Conservation (phyloP, 2,329 filamentous ascomycete genomes). For the Colletotrichum sp. region DNA sequence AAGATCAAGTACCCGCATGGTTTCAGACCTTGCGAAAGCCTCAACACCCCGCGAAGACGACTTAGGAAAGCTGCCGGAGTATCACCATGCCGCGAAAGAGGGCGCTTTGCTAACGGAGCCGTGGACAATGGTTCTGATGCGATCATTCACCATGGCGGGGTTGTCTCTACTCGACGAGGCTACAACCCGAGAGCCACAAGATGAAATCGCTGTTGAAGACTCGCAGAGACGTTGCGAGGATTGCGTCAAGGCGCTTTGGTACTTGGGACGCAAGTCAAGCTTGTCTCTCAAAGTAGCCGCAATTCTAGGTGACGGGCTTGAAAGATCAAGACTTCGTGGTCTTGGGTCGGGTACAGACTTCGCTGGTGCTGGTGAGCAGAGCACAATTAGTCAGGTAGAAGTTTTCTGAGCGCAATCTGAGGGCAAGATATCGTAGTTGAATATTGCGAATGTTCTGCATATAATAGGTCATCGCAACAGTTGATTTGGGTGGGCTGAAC, state of each 20-base stretch:
- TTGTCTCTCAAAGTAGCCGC: neutral
- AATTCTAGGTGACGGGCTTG: slow-evolving; percentile 74
- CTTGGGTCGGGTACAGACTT: neutral
- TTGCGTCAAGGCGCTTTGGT: slow-evolving; percentile 59
- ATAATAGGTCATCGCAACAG: fast-evolving
- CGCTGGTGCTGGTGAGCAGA: neutral
- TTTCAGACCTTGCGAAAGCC: slow-evolving; percentile 54
- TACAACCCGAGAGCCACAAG: no score
- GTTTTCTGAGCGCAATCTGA: neutral
- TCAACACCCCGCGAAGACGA: slow-evolving; percentile 36
- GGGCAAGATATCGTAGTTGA: neutral
- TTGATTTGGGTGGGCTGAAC: neutral
- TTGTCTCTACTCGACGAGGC: slow-evolving; percentile 40
- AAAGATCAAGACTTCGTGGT: slow-evolving; percentile 60
- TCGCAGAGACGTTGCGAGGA: slow-evolving; percentile 41
- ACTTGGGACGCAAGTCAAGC: slow-evolving; percentile 52
- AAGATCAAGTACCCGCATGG: slow-evolving; percentile 45
- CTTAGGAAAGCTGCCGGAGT: slow-evolving; percentile 35
- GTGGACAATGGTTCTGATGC: slow-evolving; percentile 61
- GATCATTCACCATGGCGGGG: slow-evolving; percentile 55
- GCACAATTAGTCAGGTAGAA: neutral
- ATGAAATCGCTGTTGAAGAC: neutral
- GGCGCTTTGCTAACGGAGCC: slow-evolving; percentile 64
- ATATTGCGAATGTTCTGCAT: neutral
- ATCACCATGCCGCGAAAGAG: slow-evolving; percentile 59